Percentiles rank a stretch among this genome's conserved stretches.
These are phyloP conservation scores for Mycena rosella DNA, from an alignment of 768 basidiomycete genomes.

Conservation along the genomic window DNA sequence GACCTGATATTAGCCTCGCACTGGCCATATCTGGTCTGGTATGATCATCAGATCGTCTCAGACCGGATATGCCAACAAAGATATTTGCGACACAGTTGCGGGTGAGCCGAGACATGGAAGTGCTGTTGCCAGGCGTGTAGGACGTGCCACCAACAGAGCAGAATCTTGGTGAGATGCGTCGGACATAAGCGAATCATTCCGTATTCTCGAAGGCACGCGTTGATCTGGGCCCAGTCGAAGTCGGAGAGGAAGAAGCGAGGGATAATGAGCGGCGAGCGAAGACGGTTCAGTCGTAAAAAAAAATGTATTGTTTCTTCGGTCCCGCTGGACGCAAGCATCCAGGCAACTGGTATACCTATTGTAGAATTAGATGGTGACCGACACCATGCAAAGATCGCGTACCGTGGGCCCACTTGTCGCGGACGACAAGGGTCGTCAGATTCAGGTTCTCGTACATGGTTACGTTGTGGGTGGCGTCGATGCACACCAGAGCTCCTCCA, in stretches of 20 bases:
- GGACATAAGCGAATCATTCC: no score
- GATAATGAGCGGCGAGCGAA: neutral
- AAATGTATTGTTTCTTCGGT: conserved; percentile 36
- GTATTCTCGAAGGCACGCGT: neutral
- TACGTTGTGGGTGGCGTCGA: conserved; percentile 32
- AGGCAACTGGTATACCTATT: conserved; percentile 36
- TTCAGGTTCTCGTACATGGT: conserved; percentile 26
- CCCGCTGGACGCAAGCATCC: conserved; percentile 40
- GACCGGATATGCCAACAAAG: no score
- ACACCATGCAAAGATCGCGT: neutral
- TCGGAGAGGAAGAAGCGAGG: conserved; percentile 19
- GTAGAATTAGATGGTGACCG: neutral
- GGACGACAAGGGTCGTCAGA: conserved; percentile 16
- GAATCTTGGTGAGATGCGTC: conserved; percentile 22
- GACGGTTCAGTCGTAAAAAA: conserved; percentile 27
- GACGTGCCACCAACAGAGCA: conserved; percentile 49
- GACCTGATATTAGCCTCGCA: no score
- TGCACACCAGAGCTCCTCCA: conserved; percentile 8
- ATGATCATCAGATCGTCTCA: no score
- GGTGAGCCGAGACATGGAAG: conserved; percentile 24
- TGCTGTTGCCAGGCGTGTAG: conserved; percentile 48
- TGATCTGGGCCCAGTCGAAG: conserved; percentile 28
- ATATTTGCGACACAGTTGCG: conserved; percentile 42
- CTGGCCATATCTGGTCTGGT: no score
- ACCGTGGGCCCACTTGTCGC: conserved; percentile 13